Base-by-base conservation (phyloP, 768 basidiomycete genomes). In the Lentinula boryana region DNA sequence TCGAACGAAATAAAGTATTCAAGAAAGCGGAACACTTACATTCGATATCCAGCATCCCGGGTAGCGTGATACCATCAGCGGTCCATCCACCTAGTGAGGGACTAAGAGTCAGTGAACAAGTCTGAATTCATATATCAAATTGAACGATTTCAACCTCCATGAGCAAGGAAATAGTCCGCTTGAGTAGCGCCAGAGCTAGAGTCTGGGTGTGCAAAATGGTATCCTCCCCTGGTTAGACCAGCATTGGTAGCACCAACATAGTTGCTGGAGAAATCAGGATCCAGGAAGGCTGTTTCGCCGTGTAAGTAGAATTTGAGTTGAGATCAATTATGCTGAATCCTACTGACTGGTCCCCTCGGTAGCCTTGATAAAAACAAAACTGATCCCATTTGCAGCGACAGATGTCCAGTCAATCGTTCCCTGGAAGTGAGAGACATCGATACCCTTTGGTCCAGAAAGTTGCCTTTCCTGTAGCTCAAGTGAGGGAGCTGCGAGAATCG, bases 291-390 rank as follows among this genome's bases (percentile, higher is more conserved):
- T 76, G 49, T 18, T 36, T 55, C 4, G 9, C 3, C 32, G 36
- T 35, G 16, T 38, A 36, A 15, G 5, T 2, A 16, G 10, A 53
- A 18, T 18, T n/a, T 21, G 16, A 44, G 32, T 2, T 27, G 27
- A 27, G 3, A 27, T 27, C 27, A 27, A 27, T 3, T 27, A 27
- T 27, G 27, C 27, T 4, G 0, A 27, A 54, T 18, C 3, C 35
- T n/a, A 65, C 74, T 60, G 54, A 84, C 83, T 67, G n/a, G 76
- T 84, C 8, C 81, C 81, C 68, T 88, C 85, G 2, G 86, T 88
- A 8, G 85, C 86, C 68, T 87, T 88, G 78, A 88, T 86, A 66
- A 78, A 87, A 2, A 73, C 82, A 64, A 85, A 88, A 12, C 72
- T 60, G 35, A 85, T 68, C 3, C 83, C 85, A 62, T 81, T 81